Conservation (phyloP, 2,329 filamentous ascomycete species). For the Botrytis cinerea region DNA sequence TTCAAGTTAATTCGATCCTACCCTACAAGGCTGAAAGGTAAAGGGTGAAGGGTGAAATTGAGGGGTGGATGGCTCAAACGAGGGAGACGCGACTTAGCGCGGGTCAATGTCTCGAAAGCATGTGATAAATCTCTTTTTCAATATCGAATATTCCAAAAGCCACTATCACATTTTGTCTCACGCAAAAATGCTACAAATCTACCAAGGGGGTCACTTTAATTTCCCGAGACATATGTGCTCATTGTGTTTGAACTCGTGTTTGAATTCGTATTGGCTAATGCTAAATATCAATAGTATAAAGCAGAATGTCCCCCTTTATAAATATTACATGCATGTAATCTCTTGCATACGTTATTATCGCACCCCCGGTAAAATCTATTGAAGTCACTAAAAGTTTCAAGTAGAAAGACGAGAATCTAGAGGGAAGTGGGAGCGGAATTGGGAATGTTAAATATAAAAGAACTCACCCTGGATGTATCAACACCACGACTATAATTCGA, state of each 20-base stretch:
- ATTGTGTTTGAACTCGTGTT: background rate
- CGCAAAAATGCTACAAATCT: background rate
- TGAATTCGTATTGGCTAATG: background rate
- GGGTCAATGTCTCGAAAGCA: slow-evolving; percentile 15
- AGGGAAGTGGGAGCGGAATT: background rate
- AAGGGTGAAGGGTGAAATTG: background rate
- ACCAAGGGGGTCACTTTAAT: background rate
- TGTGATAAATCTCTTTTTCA: slow-evolving; percentile 3
- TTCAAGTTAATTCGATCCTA: background rate
- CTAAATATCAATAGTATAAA: background rate
- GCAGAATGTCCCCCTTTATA: background rate
- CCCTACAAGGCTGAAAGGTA: background rate
- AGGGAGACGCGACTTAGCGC: slow-evolving; percentile 18
- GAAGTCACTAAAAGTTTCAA: slow-evolving; percentile 3
- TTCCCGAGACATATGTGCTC: background rate
- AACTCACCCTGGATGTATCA: slow-evolving; percentile 1
- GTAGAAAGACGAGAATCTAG: too few relatives aligned
- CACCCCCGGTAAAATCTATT: slow-evolving; percentile 7
- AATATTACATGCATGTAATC: background rate
- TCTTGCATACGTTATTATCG: background rate
- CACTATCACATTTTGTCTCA: background rate
- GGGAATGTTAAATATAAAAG: background rate
- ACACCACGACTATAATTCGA: background rate
- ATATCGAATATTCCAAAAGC: background rate
- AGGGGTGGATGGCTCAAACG: background rate